Percentiles rank a stretch among this genome's conserved stretches.
phyloP scores from a whole-genome alignment of 2,329 filamentous ascomycete genomes.

The Leptographium flavum region DNA sequence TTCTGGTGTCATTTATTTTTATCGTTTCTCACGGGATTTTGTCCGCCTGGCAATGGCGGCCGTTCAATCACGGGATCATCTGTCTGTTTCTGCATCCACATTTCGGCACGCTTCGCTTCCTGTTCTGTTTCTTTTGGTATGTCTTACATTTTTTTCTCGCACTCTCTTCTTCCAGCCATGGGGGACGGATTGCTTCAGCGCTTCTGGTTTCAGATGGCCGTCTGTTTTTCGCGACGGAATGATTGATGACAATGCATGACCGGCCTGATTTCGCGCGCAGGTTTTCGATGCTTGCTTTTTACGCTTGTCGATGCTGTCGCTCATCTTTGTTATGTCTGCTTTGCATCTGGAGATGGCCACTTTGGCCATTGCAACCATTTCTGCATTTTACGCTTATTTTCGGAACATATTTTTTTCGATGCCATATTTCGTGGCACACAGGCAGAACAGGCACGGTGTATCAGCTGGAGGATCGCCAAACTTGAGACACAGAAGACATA shows the following conservation, averaged over 20 bases:
- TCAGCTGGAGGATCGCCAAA: neutral
- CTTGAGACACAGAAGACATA: neutral
- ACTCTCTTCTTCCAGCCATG: neutral
- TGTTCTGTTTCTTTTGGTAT: neutral
- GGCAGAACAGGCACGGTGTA: neutral
- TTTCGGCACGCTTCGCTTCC: neutral
- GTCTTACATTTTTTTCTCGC: no score
- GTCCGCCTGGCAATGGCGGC: neutral
- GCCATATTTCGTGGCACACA: neutral
- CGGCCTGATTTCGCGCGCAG: neutral
- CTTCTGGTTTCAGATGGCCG: neutral
- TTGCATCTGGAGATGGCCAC: neutral
- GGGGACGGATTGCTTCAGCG: neutral
- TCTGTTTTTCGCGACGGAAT: constrained; percentile 3
- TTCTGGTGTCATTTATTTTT: constrained; percentile 6
- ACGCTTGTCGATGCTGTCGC: neutral
- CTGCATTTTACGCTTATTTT: neutral
- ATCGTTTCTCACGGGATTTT: neutral
- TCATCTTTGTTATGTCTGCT: neutral
- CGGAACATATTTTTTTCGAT: no score
- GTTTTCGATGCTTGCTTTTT: neutral
- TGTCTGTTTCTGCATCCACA: neutral
- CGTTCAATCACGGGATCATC: neutral
- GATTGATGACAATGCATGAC: constrained; percentile 5
- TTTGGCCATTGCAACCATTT: no score